Evolutionary conservation across 306 rosid species (phyloP).

Genomic region (Heteromeles arbutifolia): DNA sequence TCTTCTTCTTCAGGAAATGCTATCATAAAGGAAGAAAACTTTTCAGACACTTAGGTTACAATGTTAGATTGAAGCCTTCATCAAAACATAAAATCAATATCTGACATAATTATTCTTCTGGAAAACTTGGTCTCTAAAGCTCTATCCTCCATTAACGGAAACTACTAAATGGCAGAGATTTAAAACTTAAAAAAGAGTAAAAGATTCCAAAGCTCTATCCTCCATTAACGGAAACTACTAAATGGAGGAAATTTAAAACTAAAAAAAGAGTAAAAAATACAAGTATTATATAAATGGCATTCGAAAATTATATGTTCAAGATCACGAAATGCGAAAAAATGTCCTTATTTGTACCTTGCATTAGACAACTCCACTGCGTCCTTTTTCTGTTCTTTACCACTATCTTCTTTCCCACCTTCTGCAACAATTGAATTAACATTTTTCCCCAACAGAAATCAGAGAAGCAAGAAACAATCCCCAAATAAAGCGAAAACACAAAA

Average conservation of each 20-base stretch:
- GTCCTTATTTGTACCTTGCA: constrained; percentile 40
- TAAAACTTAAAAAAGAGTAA: background rate
- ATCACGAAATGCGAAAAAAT: background rate
- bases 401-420: constrained; percentile 32
- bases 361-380: constrained; percentile 35
- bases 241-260: background rate
- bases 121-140: background rate
- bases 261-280: background rate
- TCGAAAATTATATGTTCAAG: background rate
- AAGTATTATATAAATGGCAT: background rate
- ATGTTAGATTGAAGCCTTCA: background rate
- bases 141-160: background rate
- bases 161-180: too few relatives aligned
- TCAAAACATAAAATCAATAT: background rate
- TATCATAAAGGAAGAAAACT: background rate
- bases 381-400: constrained; percentile 34
- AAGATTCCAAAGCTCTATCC: background rate
- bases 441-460: background rate
- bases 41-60: background rate
- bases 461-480: background rate
- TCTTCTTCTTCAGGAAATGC: background rate
- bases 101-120: background rate
- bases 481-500: background rate
- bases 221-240: too few relatives aligned
- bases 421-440: constrained; percentile 16